A percentile compares a stretch with the other conserved stretches of the same genome.
Evolutionary conservation across 768 basidiomycete species (phyloP).

Genomic region (Leucocoprinus birnbaumii): DNA sequence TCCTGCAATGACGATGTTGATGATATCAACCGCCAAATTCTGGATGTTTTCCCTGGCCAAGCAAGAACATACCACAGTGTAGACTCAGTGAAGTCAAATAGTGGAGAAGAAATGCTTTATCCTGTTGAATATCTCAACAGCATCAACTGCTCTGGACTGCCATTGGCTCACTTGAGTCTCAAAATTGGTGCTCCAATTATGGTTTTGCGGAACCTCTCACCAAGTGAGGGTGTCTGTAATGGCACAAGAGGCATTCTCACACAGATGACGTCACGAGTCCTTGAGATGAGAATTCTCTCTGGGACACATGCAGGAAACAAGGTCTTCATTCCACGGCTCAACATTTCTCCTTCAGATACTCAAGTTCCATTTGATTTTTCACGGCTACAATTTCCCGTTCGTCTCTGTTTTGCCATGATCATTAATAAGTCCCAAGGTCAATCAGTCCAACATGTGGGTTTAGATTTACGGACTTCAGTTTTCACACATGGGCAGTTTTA

Average conservation of each 20-base stretch:
- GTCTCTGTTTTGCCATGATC: slow-evolving; percentile 33
- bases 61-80: background rate
- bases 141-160: too few species aligned
- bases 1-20: slow-evolving; percentile 18
- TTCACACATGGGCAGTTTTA: slow-evolving; percentile 40
- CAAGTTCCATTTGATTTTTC: slow-evolving; percentile 23
- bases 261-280: slow-evolving; percentile 16
- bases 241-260: slow-evolving; percentile 23
- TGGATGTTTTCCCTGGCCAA: background rate
- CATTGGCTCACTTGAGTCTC: too few species aligned
- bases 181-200: slow-evolving; percentile 22
- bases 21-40: background rate
- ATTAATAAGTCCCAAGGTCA: slow-evolving; percentile 36
- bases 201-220: slow-evolving; percentile 26
- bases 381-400: slow-evolving; percentile 35
- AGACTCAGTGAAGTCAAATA: background rate
- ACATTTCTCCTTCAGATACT: slow-evolving; percentile 1
- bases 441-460: slow-evolving; percentile 29
- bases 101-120: background rate
- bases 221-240: slow-evolving; percentile 26
- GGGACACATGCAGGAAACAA: slow-evolving; percentile 32
- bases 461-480: slow-evolving; percentile 27
- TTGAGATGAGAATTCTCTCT: slow-evolving; percentile 31
- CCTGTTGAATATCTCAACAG: background rate
- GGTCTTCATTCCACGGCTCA: background rate